phyloP scores from a whole-genome alignment of 371 early-diverging fungal genomes.

The Mucor velutinosus region DNA sequence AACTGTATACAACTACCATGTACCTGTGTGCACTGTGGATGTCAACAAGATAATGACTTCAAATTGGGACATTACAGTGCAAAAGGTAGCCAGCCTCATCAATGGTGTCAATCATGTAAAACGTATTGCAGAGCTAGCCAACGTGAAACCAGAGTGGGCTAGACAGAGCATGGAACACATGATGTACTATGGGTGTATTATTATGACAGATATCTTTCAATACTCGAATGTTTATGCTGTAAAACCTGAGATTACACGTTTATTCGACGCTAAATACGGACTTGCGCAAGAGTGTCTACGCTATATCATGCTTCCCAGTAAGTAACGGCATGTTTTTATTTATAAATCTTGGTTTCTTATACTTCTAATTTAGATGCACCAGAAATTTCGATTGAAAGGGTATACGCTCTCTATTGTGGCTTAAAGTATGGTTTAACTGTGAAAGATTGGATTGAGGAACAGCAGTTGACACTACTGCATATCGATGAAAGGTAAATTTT shows the following conservation, averaged over 20 bases:
- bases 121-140: slow-evolving; percentile 73
- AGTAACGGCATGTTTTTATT: background rate
- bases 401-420: slow-evolving; percentile 75
- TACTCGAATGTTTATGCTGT: slow-evolving; percentile 84
- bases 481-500: slow-evolving; percentile 74
- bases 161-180: slow-evolving; percentile 81
- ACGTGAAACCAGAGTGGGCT: slow-evolving; percentile 74
- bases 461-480: slow-evolving; percentile 58
- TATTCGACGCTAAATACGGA: slow-evolving; percentile 61
- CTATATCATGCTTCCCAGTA: slow-evolving; percentile 69
- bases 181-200: slow-evolving; percentile 83
- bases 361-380: slow-evolving; percentile 18
- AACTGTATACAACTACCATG: slow-evolving; percentile 78
- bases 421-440: slow-evolving; percentile 76
- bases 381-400: slow-evolving; percentile 54
- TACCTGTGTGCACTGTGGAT: slow-evolving; percentile 79
- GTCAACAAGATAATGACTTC: slow-evolving; percentile 66
- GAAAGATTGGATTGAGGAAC: slow-evolving; percentile 76
- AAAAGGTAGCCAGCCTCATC: slow-evolving; percentile 64
- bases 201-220: slow-evolving; percentile 87
- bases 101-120: slow-evolving; percentile 81
- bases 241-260: slow-evolving; percentile 59
- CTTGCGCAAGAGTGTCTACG: slow-evolving; percentile 69
- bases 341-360: background rate
- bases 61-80: slow-evolving; percentile 87